Percentiles rank a stretch among this genome's conserved stretches.
Conservation (phyloP, 176 grass and related monocot genomes). For the Oryza meyeriana region DNA sequence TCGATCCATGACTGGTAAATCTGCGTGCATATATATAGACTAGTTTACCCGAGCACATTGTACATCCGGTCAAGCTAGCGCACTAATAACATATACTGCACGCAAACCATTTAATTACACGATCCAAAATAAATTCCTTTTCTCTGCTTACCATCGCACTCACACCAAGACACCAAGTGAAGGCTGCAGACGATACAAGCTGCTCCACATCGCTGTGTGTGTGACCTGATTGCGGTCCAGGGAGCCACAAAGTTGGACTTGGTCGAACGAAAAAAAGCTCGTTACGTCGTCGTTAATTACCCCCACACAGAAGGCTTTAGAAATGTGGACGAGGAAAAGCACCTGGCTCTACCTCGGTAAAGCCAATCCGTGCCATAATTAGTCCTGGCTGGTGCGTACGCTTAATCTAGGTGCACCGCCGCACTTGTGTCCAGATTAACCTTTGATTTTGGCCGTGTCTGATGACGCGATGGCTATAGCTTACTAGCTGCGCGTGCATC, state of each 20-base stretch:
- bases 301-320: conserved; percentile 21
- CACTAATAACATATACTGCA: not conserved
- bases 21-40: not conserved
- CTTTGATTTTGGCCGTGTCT: conserved; percentile 5
- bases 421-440: conserved; percentile 28
- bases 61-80: conserved; percentile 5
- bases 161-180: conserved; percentile 23
- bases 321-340: conserved; percentile 45
- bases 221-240: conserved; percentile 33
- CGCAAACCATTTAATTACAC: not conserved
- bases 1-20: not conserved
- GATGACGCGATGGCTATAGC: conserved; percentile 1
- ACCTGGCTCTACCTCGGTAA: conserved; percentile 14
- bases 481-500: conserved; percentile 24
- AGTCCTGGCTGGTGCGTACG: conserved; percentile 15
- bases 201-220: not conserved
- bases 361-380: conserved; percentile 30
- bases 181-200: conserved; percentile 21
- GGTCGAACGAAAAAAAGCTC: not conserved
- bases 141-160: conserved; percentile 29
- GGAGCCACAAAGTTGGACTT: conserved; percentile 55
- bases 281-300: not conserved
- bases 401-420: conserved; percentile 18
- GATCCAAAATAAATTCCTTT: not conserved
- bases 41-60: not conserved